phyloP scores from a whole-genome alignment of 495 filamentous ascomycete genomes.

The Viridothelium virens region DNA sequence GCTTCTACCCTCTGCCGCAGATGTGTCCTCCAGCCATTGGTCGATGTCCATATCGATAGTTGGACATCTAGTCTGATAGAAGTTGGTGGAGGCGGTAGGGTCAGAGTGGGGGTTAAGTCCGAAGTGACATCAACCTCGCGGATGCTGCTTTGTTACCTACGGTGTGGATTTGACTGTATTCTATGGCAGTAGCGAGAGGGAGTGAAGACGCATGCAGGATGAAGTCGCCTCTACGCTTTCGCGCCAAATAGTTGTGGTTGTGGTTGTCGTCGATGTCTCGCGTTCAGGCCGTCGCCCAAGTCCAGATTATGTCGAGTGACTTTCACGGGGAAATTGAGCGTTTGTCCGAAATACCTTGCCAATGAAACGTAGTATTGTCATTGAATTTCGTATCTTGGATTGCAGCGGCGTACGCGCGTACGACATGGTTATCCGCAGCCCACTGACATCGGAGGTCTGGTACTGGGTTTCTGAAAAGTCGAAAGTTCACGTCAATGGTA shows the following conservation, averaged over 20 bases:
- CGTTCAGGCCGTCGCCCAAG: too few relatives aligned
- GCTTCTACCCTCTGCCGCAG: neutral
- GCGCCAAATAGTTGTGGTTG: neutral
- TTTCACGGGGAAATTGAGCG: neutral
- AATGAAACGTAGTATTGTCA: neutral
- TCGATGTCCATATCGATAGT: conserved; percentile 11
- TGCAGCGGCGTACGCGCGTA: neutral
- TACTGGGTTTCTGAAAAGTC: neutral
- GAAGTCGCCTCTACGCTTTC: neutral
- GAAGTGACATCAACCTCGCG: neutral
- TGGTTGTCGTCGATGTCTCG: too few relatives aligned
- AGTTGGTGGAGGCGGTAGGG: neutral
- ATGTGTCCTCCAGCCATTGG: conserved; percentile 12
- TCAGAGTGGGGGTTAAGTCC: neutral
- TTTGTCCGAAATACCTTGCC: neutral
- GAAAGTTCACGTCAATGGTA: neutral
- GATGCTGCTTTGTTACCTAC: neutral
- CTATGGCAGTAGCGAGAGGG: neutral
- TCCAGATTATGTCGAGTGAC: neutral
- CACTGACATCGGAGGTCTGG: neutral
- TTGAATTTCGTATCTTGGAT: neutral
- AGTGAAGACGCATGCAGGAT: neutral
- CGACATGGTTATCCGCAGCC: neutral
- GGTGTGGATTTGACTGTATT: neutral
- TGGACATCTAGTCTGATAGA: neutral